phyloP scores from a whole-genome alignment of 2,329 filamentous ascomycete species.

The Hypomyces perniciosus region DNA sequence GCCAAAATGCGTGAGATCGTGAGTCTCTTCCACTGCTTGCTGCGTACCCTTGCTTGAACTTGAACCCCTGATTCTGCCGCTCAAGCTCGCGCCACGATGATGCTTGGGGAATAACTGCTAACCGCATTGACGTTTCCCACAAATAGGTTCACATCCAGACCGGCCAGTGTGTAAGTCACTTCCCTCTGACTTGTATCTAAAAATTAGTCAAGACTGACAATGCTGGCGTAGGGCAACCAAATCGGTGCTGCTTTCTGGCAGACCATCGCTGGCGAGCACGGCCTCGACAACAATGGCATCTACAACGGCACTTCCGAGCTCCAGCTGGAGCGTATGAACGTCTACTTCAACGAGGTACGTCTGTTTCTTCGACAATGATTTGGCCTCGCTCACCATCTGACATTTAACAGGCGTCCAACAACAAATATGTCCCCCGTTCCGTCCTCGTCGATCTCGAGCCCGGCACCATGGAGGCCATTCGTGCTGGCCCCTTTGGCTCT shows the following conservation, averaged over 20 bases:
- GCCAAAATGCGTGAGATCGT: conserved; percentile 65
- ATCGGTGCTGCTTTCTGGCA: conserved; percentile 99
- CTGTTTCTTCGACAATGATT: neutral
- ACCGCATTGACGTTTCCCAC: conserved; percentile 43
- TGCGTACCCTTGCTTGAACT: conserved; percentile 28
- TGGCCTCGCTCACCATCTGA: neutral
- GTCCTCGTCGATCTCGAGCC: conserved; percentile 99
- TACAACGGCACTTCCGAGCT: conserved; percentile 98
- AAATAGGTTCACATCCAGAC: conserved; percentile 98
- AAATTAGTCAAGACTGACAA: conserved; percentile 30
- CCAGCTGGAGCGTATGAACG: conserved; percentile 99
- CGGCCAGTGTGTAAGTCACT: conserved; percentile 83
- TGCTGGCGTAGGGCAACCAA: conserved; percentile 82
- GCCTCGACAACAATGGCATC: conserved; percentile 95
- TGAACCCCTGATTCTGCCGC: conserved; percentile 21
- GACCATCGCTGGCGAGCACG: conserved; percentile 84
- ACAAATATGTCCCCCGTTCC: conserved; percentile 99
- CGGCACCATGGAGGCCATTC: conserved; percentile 99
- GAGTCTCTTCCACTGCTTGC: conserved; percentile 31
- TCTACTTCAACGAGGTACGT: conserved; percentile 82
- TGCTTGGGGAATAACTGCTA: conserved; percentile 38
- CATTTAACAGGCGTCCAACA: conserved; percentile 68
- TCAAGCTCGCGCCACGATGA: neutral
- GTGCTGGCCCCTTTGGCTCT: conserved; percentile 94
- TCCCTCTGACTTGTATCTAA: conserved; percentile 3